Base-by-base conservation (phyloP, 140 eudicot species). In the Ambrosia hybrid region DNA sequence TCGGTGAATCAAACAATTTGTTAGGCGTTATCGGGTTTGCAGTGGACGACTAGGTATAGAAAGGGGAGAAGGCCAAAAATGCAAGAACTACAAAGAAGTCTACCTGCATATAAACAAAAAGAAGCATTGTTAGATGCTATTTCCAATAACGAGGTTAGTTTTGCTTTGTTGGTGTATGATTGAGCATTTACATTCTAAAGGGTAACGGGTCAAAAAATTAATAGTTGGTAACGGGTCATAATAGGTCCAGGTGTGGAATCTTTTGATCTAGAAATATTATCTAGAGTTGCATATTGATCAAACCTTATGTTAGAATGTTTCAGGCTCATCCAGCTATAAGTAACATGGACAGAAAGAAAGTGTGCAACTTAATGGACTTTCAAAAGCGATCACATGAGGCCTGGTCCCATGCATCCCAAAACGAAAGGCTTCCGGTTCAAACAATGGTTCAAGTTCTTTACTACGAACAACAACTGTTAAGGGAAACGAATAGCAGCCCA, bases 361-460 rank as follows among this genome's bases (percentile, higher is more conserved):
- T 89, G 6, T 92, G 98, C 95, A 87, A 92, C 71, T 83, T 89
- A 39, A 87, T 92, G 98, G 95, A 92, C 81, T 92, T 96, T 78
- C 92, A 85, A 66, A 92, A 89, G 80, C 92, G 89, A n/a, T 89
- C 98, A 0, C 82, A 92, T 21, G 92, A 89, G 67, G 98, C 98
- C n/a, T 89, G 96, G 46, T 87, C 95, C 3, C 96, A 92, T 43
- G 98, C 98, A 6, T 89, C 96, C 68, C 95, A 92, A 60, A 92
- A 92, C 52, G 95, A 92, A 45, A 76, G 98, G 55, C 96, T 92
- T 10, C 98, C 98, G 1, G 96, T 85, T 33, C 98, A 92, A 65
- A 92, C 91, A 0, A 89, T 87, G 9, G 92, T 92, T 68, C 98
- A 92, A 79, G 98, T 89, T 6, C 98, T 92, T 55, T 92, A 89